A percentile compares a stretch with the other conserved stretches of the same genome.
These are phyloP conservation scores for Starmerella ratchasimensis DNA, from an alignment of 805 yeast species.

Conservation along the genomic window DNA sequence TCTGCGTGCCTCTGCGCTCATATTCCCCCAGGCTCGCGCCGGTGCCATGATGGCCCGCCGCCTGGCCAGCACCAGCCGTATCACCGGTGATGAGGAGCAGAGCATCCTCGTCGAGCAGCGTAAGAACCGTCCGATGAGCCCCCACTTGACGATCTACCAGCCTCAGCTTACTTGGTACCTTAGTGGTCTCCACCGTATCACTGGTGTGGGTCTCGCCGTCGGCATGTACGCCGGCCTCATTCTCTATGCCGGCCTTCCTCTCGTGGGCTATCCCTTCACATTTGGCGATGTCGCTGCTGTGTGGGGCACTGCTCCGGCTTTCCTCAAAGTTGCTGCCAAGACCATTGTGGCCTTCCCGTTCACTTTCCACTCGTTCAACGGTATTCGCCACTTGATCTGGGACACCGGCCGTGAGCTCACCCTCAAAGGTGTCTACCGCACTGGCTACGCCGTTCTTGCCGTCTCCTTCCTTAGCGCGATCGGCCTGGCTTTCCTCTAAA, in stretches of 20 bases:
- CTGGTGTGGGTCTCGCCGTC: constrained; percentile 72
- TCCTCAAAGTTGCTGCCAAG: constrained; percentile 50
- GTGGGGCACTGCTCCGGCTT: constrained; percentile 51
- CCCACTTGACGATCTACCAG: constrained; percentile 79
- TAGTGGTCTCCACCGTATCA: constrained; percentile 72
- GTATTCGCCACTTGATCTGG: constrained; percentile 90
- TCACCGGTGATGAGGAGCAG: constrained; percentile 51
- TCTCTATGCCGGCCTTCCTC: constrained; percentile 56
- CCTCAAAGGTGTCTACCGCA: constrained; percentile 76
- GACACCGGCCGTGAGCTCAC: constrained; percentile 73
- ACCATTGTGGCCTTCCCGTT: constrained; percentile 66
- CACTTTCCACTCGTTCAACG: constrained; percentile 74
- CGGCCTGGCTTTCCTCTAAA: constrained; percentile 27
- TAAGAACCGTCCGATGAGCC: constrained; percentile 76
- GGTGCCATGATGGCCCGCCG: constrained; percentile 3
- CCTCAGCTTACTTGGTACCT: constrained; percentile 78
- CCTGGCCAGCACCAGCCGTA: constrained; percentile 30
- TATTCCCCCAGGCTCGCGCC: constrained; percentile 3
- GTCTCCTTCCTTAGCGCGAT: constrained; percentile 44
- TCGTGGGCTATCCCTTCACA: constrained; percentile 44
- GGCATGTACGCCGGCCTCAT: constrained; percentile 67
- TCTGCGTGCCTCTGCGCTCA: constrained; percentile 5
- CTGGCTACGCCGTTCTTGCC: constrained; percentile 76
- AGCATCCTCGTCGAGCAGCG: constrained; percentile 68
- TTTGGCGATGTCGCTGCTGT: constrained; percentile 39